phyloP scores from a whole-genome alignment of 1,284 basidiomycete species.

The Trichosporon sp. region DNA sequence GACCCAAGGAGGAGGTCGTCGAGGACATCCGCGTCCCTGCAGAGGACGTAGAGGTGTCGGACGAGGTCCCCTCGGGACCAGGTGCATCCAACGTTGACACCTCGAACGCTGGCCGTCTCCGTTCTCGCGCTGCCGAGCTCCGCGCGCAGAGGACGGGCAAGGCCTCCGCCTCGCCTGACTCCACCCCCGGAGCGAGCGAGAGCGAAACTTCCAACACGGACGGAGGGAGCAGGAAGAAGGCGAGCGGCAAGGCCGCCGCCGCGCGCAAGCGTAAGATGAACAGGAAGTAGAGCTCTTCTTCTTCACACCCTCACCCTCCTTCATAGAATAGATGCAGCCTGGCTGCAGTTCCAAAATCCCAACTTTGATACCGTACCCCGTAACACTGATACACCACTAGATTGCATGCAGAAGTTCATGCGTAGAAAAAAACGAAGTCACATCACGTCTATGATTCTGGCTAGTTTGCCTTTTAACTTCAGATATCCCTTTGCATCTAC shows the following conservation, averaged over 20 bases:
- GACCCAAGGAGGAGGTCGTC: slow-evolving; percentile 33
- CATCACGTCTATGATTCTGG: slow-evolving; percentile 16
- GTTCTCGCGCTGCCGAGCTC: slow-evolving; percentile 33
- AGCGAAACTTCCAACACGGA: slow-evolving; percentile 21
- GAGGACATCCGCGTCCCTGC: slow-evolving; percentile 26
- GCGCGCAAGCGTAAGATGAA: slow-evolving; percentile 51
- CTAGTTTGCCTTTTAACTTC: slow-evolving; percentile 10
- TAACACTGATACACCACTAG: background rate
- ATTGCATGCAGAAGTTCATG: too few relatives aligned
- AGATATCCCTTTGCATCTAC: background rate
- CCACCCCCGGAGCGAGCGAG: slow-evolving; percentile 4
- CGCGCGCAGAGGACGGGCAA: slow-evolving; percentile 25
- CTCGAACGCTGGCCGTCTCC: slow-evolving; percentile 15
- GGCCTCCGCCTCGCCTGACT: slow-evolving; percentile 4
- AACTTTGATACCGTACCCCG: background rate
- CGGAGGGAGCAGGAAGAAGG: slow-evolving; percentile 42
- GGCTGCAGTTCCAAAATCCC: background rate
- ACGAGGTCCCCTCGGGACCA: slow-evolving; percentile 17
- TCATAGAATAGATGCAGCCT: slow-evolving; percentile 1
- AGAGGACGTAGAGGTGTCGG: slow-evolving; percentile 28
- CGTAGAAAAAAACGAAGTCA: background rate
- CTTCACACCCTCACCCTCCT: background rate
- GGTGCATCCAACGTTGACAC: background rate
- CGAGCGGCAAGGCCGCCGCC: slow-evolving; percentile 48
- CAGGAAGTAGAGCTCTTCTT: slow-evolving; percentile 40